phyloP scores from a whole-genome alignment of 2,329 filamentous ascomycete genomes.

The Fusarium brachygibbosum region DNA sequence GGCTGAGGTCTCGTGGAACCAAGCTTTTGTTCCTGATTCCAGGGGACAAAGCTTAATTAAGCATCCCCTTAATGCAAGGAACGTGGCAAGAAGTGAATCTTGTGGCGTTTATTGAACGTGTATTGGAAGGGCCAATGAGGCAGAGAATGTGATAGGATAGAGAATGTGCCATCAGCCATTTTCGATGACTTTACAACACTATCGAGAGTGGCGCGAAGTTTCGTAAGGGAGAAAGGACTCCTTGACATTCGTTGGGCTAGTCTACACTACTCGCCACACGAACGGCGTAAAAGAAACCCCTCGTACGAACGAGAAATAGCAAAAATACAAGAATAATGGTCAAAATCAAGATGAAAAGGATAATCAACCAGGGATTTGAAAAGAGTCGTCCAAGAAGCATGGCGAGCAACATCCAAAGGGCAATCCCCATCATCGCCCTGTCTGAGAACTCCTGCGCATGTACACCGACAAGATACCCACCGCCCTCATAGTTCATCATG shows the following conservation, averaged over 20 bases:
- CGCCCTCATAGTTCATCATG: conserved; percentile 42
- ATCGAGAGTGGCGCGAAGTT: background rate
- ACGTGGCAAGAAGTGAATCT: background rate
- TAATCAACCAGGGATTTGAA: conserved; percentile 25
- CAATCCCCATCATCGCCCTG: conserved; percentile 37
- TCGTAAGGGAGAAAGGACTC: background rate
- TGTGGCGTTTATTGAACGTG: background rate
- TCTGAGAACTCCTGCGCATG: conserved; percentile 31
- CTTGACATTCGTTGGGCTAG: background rate
- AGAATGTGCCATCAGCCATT: conserved; percentile 2
- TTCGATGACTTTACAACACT: too few species aligned
- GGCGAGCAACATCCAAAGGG: conserved; percentile 33
- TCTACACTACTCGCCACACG: background rate
- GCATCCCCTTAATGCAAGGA: conserved; percentile 16
- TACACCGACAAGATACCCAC: conserved; percentile 22
- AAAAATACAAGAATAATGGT: conserved; percentile 25
- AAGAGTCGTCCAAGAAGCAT: conserved; percentile 31
- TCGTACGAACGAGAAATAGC: conserved; percentile 24
- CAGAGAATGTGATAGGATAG: background rate
- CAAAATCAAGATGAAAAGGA: conserved; percentile 1
- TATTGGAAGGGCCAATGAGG: background rate
- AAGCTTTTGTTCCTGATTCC: conserved; percentile 37
- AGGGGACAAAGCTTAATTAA: conserved; percentile 6
- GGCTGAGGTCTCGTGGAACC: conserved; percentile 14
- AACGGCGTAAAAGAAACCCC: conserved; percentile 38